Evolutionary conservation across 2,329 filamentous ascomycete genomes (phyloP).

Genomic region (Waltergamsia citrina): DNA sequence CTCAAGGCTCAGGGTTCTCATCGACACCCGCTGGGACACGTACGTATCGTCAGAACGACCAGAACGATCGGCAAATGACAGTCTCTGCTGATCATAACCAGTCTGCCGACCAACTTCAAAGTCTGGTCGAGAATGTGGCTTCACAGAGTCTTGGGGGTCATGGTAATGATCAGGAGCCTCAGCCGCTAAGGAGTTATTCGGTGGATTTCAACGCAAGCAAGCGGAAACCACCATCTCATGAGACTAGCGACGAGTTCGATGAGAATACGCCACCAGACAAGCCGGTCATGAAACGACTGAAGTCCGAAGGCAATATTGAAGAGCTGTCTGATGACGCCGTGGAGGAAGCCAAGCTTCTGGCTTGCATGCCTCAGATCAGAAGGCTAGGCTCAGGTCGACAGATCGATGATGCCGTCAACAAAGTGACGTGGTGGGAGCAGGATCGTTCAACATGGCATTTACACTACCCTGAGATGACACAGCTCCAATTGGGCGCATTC

Average conservation of each 20-base stretch:
- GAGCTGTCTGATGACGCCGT: constrained; percentile 21
- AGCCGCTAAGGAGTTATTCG: constrained; percentile 17
- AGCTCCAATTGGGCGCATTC: constrained; percentile 48
- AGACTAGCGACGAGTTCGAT: constrained; percentile 43
- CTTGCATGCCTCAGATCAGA: constrained; percentile 37
- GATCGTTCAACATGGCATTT: constrained; percentile 50
- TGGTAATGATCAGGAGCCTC: background rate
- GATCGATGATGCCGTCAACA: constrained; percentile 46
- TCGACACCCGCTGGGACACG: constrained; percentile 13
- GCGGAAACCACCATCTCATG: constrained; percentile 37
- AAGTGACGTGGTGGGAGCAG: constrained; percentile 48
- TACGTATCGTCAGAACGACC: constrained; percentile 9
- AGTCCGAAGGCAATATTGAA: constrained; percentile 35
- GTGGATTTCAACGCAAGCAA: constrained; percentile 41
- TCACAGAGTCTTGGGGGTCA: constrained; percentile 45
- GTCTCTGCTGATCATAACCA: constrained; percentile 31
- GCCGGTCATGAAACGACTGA: constrained; percentile 45
- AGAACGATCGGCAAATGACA: too few relatives aligned
- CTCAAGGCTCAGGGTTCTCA: constrained; percentile 34
- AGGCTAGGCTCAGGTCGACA: constrained; percentile 42
- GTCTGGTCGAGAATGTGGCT: constrained; percentile 38
- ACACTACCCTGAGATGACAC: constrained; percentile 54
- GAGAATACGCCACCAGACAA: constrained; percentile 23
- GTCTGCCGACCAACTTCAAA: constrained; percentile 40
- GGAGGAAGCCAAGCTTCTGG: constrained; percentile 36